A percentile compares a stretch with the other conserved stretches of the same genome.
Evolutionary conservation across 805 yeast species (phyloP).

Genomic region (Yamadazyma sp.): DNA sequence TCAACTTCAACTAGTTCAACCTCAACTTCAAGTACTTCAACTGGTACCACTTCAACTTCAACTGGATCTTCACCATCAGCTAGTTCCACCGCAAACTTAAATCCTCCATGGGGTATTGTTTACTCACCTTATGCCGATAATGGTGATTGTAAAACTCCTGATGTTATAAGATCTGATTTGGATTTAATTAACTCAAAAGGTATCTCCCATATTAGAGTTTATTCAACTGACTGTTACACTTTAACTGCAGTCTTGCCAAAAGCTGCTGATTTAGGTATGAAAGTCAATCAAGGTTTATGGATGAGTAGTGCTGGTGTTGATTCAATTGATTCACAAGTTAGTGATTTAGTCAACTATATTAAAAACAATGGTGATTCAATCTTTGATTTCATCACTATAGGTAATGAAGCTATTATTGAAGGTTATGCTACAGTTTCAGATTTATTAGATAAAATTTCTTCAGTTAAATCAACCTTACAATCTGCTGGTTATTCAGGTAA

Average conservation of each 20-base stretch:
- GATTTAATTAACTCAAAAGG: slow-evolving; percentile 55
- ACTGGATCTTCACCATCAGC: slow-evolving; percentile 14
- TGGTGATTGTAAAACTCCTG: slow-evolving; percentile 61
- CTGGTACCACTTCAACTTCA: slow-evolving; percentile 20
- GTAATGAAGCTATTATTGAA: slow-evolving; percentile 80
- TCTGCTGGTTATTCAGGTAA: slow-evolving; percentile 74
- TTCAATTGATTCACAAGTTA: slow-evolving; percentile 62
- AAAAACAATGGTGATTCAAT: slow-evolving; percentile 61
- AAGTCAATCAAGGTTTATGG: slow-evolving; percentile 87
- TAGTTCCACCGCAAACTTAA: slow-evolving; percentile 18
- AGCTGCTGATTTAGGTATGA: slow-evolving; percentile 57
- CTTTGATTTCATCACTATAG: slow-evolving; percentile 76
- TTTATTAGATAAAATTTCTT: slow-evolving; percentile 60
- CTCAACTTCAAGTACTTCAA: slow-evolving; percentile 18
- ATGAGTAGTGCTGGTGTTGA: slow-evolving; percentile 61
- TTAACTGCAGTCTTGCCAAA: slow-evolving; percentile 63
- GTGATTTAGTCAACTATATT: slow-evolving; percentile 48
- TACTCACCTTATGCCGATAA: slow-evolving; percentile 77
- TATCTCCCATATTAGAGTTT: slow-evolving; percentile 65
- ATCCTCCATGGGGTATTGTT: slow-evolving; percentile 58
- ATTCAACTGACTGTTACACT: slow-evolving; percentile 84
- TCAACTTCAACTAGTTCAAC: slow-evolving; percentile 11
- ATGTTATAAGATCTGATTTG: slow-evolving; percentile 57
- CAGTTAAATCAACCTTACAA: slow-evolving; percentile 56
- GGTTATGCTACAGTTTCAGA: slow-evolving; percentile 59